Base-by-base conservation (phyloP, 2,329 filamentous ascomycete species). In the Fusarium illudens region DNA sequence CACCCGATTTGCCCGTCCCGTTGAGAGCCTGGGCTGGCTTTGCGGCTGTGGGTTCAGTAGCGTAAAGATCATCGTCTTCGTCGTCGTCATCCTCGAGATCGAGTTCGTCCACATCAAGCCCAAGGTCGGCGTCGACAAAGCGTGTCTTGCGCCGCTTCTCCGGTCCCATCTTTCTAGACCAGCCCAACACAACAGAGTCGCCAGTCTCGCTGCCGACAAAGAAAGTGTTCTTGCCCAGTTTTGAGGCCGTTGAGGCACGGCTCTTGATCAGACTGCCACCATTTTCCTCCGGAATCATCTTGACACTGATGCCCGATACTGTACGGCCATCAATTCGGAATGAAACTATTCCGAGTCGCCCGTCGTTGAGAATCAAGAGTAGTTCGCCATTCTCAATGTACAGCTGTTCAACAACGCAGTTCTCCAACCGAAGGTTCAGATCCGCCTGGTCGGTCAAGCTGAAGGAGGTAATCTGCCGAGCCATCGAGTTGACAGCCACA, bases 271-370 rank as follows among this genome's bases (percentile, higher is more conserved):
- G 65, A 29, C 80, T 76, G 8, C 91, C 90, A 10, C 92, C 91
- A 22, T 86, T 83, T 56, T 92, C 88, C 36, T 81, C 73, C 5
- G 86, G 75, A 6, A 97, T 83, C 36, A 87, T 79, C 66, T 87
- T 89, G 55, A 99, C 80, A n/a, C 86, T 88, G 64, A 99, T 84
- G 2, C 93, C 94, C 25, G 94, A 97, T 2, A 99, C 93, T 3
- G 92, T 96, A 57, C 96, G 88, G 15, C 96, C 96, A 76, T 97
- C 94, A 64, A 97, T 87, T 57, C 89, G 90, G 81, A 99, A 97
- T 15, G 87, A 90, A 12, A 98, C 79, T 20, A 96, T 85, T 10
- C 89, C 89, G 49, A 97, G 83, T 19, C 87, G 86, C 0, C 96
- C 96, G 71, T 91, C 89, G 58, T 88, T 88, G 25, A 97, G 84